phyloP scores from a whole-genome alignment of 306 rosid species.

The Prunus kanzakura region DNA sequence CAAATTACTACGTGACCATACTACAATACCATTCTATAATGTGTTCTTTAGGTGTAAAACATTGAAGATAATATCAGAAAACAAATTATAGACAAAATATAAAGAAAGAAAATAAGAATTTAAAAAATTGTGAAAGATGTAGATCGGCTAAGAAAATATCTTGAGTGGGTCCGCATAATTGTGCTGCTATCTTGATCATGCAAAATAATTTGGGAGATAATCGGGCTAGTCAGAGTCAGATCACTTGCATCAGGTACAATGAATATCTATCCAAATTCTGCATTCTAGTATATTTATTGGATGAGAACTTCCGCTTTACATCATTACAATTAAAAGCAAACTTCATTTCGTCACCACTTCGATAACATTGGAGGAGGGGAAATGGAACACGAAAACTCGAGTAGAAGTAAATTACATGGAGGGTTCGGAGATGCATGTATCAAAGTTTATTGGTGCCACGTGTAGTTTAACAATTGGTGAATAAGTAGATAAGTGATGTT shows the following conservation, averaged over 20 bases:
- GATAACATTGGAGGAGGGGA: background rate
- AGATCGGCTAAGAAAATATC: slow-evolving; percentile 6
- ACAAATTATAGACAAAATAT: too few species aligned
- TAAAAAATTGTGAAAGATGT: too few species aligned
- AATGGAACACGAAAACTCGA: background rate
- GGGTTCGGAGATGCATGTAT: background rate
- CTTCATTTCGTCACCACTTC: background rate
- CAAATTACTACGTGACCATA: too few species aligned
- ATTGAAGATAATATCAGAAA: too few species aligned
- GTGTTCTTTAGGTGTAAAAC: too few species aligned
- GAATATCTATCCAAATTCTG: background rate
- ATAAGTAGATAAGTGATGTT: background rate
- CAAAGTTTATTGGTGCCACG: background rate
- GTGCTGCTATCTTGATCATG: background rate
- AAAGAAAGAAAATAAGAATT: background rate
- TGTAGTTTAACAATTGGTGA: background rate
- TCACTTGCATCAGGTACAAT: background rate
- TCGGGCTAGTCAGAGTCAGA: background rate
- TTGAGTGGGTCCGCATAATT: background rate
- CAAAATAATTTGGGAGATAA: background rate
- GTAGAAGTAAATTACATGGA: too few species aligned
- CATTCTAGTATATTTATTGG: background rate
- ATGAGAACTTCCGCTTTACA: background rate
- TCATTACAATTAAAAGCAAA: background rate
- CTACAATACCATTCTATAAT: too few species aligned